Conservation (phyloP, 2,329 filamentous ascomycete genomes). For the Diaporthe batatas region DNA sequence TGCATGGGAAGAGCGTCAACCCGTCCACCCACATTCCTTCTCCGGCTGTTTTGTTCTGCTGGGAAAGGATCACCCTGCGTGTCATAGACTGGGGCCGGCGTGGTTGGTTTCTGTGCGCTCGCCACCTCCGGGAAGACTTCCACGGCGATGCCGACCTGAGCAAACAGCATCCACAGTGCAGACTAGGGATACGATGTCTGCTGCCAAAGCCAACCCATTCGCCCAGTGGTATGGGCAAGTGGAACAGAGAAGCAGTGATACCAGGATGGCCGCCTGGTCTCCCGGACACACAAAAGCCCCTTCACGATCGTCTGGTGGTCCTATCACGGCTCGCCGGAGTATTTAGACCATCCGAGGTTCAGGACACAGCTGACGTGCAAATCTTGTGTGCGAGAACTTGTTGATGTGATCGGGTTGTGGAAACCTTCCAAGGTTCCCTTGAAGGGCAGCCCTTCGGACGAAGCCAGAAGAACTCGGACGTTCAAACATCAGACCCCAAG, state of each 20-base stretch:
- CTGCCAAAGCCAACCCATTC: background rate
- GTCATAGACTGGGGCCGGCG: too few relatives aligned
- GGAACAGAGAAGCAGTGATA: background rate
- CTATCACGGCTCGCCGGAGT: background rate
- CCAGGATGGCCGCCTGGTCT: background rate
- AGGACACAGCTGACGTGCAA: background rate
- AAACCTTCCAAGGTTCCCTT: background rate
- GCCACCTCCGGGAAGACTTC: background rate
- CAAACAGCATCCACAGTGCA: background rate
- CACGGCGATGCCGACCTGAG: background rate
- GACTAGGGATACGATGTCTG: background rate
- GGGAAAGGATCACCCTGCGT: background rate
- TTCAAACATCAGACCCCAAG: slow-evolving; percentile 16
- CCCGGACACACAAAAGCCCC: background rate
- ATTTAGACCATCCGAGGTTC: background rate
- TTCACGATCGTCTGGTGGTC: background rate
- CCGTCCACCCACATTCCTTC: too few relatives aligned
- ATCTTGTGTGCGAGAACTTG: background rate
- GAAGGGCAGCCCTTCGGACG: slow-evolving; percentile 18
- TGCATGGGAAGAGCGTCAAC: too few relatives aligned
- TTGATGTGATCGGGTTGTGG: background rate
- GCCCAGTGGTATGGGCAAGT: too few relatives aligned
- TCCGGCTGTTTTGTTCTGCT: background rate
- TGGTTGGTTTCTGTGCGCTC: background rate
- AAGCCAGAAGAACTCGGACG: background rate